Evolutionary conservation across 2,329 filamentous ascomycete species (phyloP).

Genomic region (Cladophialophora carrionii): DNA sequence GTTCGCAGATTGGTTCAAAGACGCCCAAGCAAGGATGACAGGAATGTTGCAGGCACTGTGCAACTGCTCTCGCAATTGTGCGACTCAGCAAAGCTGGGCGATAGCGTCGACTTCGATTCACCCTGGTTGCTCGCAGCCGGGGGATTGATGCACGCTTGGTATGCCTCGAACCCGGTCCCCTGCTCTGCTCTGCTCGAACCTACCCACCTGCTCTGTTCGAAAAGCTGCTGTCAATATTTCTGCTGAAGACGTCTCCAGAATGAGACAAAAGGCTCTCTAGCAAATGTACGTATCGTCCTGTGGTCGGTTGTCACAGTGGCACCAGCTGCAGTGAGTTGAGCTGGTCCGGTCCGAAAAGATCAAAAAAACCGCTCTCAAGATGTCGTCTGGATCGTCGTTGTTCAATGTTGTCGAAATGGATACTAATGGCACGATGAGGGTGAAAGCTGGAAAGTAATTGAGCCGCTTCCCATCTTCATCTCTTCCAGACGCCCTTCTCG

Average conservation of each 20-base stretch:
- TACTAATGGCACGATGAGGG: background rate
- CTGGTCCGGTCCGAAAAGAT: background rate
- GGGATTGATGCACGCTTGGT: background rate
- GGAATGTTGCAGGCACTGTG: background rate
- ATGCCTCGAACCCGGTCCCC: too few species aligned
- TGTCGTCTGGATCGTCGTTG: too few species aligned
- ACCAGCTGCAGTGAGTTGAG: background rate
- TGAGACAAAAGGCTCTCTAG: background rate
- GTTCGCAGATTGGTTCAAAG: background rate
- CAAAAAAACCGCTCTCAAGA: background rate
- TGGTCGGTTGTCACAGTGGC: background rate
- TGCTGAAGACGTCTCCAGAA: background rate
- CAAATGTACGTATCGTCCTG: background rate
- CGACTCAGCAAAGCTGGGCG: background rate
- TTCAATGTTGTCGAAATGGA: background rate
- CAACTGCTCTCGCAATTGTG: background rate
- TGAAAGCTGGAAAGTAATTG: background rate
- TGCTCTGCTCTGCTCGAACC: background rate
- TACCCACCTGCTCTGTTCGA: background rate
- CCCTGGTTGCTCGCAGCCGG: background rate
- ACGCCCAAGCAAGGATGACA: background rate
- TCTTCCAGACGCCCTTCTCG: conserved; percentile 33
- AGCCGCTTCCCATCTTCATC: conserved; percentile 1
- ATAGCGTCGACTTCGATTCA: background rate
- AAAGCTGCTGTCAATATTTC: background rate